phyloP scores from a whole-genome alignment of 495 filamentous ascomycete genomes.

The Penicillium pulvis region DNA sequence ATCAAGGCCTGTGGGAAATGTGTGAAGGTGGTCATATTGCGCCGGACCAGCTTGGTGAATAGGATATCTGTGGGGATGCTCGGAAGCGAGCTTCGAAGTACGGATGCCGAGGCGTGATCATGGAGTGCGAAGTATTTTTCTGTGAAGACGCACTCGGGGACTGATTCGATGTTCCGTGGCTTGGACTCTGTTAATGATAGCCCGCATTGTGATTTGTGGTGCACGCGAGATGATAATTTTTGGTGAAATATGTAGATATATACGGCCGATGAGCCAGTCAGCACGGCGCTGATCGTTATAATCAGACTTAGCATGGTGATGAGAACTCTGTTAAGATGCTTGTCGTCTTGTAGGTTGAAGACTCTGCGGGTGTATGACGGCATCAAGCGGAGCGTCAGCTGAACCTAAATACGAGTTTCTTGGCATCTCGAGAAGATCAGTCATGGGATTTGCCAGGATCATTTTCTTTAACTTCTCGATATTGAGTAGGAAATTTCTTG shows the following conservation, averaged over 20 bases:
- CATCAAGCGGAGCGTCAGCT: slow-evolving; percentile 4
- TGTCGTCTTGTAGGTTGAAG: not conserved
- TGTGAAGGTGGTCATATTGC: slow-evolving; percentile 39
- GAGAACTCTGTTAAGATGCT: not conserved
- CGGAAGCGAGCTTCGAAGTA: slow-evolving; percentile 27
- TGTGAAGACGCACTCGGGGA: slow-evolving; percentile 26
- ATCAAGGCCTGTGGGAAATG: slow-evolving; percentile 36
- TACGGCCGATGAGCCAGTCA: slow-evolving; percentile 25
- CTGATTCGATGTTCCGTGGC: slow-evolving; percentile 22
- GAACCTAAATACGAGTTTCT: slow-evolving; percentile 6
- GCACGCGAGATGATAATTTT: slow-evolving; percentile 24
- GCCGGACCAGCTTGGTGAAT: slow-evolving; percentile 33
- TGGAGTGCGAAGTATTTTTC: slow-evolving; percentile 26
- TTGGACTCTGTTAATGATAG: slow-evolving; percentile 15
- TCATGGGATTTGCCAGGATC: not conserved
- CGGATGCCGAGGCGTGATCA: slow-evolving; percentile 28
- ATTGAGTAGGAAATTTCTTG: too few species aligned
- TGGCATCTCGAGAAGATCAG: not conserved
- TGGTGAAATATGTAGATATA: slow-evolving; percentile 31
- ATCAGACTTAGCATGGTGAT: slow-evolving; percentile 20
- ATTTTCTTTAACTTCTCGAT: not conserved
- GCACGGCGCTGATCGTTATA: slow-evolving; percentile 19
- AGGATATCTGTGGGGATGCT: slow-evolving; percentile 16
- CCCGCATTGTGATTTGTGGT: slow-evolving; percentile 23
- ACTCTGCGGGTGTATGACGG: not conserved